Percentiles rank a stretch among this genome's conserved stretches.
phyloP scores from a whole-genome alignment of 371 early-diverging fungal species.

The Lichtheimia ramosa region DNA sequence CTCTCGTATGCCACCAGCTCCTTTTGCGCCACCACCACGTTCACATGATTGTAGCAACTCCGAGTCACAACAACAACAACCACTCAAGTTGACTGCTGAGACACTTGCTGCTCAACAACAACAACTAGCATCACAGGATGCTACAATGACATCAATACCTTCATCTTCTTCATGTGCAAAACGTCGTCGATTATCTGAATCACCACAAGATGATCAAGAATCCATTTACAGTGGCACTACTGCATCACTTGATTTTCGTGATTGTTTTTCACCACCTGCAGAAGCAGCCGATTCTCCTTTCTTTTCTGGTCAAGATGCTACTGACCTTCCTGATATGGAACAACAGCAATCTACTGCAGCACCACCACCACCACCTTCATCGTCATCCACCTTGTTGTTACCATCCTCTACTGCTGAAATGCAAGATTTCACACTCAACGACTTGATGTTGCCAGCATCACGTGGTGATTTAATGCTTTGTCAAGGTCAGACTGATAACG shows the following conservation, averaged over 20 bases:
- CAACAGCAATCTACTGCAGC: not conserved
- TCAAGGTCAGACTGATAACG: conserved; percentile 1
- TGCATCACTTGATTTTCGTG: conserved; percentile 45
- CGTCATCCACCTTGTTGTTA: not conserved
- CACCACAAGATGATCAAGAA: conserved; percentile 8
- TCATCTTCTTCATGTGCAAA: not conserved
- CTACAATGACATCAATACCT: not conserved
- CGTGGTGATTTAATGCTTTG: conserved; percentile 14
- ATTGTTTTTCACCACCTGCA: conserved; percentile 45
- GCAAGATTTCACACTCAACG: conserved; percentile 5
- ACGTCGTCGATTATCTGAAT: conserved; percentile 3
- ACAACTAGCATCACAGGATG: conserved; percentile 10
- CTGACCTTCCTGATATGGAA: not conserved
- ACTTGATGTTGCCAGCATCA: conserved; percentile 13
- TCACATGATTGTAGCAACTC: conserved; percentile 16
- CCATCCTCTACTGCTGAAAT: not conserved
- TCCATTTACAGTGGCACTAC: conserved; percentile 41
- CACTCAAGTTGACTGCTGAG: conserved; percentile 13
- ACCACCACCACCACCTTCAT: conserved; percentile 3
- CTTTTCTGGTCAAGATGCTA: not conserved
- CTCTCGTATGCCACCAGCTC: conserved; percentile 33
- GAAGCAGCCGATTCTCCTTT: conserved; percentile 10
- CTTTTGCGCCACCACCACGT: conserved; percentile 16
- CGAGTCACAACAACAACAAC: conserved; percentile 13
- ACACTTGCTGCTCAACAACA: conserved; percentile 19